phyloP scores from a whole-genome alignment of 2,329 filamentous ascomycete species.

The Phyllosticta capitalensis region DNA sequence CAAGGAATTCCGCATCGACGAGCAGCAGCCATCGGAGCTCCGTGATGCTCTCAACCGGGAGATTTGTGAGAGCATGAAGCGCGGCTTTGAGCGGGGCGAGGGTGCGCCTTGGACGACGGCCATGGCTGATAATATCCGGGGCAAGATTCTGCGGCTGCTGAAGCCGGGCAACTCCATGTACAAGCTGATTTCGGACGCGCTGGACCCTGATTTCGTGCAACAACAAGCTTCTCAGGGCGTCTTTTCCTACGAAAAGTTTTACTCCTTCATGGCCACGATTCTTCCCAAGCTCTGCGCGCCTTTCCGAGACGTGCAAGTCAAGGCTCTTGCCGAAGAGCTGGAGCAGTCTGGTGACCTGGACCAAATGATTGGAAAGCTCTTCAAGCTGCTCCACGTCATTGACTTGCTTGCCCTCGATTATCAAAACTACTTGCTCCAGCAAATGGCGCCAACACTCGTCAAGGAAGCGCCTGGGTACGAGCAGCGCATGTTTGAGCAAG shows the following conservation, averaged over 20 bases:
- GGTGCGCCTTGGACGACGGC: slow-evolving; percentile 59
- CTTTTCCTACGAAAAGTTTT: slow-evolving; percentile 76
- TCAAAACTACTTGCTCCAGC: slow-evolving; percentile 68
- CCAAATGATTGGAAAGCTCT: slow-evolving; percentile 64
- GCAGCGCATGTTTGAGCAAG: slow-evolving; percentile 58
- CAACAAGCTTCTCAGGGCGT: slow-evolving; percentile 60
- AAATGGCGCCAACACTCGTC: slow-evolving; percentile 61
- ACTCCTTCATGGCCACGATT: slow-evolving; percentile 63
- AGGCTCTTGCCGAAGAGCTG: slow-evolving; percentile 55
- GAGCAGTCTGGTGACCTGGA: slow-evolving; percentile 38
- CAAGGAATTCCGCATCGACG: slow-evolving; percentile 63
- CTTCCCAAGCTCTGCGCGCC: slow-evolving; percentile 74
- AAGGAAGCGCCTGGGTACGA: slow-evolving; percentile 66
- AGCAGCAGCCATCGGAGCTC: slow-evolving; percentile 43
- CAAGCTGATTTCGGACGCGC: slow-evolving; percentile 61
- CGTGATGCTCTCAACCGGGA: slow-evolving; percentile 52
- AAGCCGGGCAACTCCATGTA: slow-evolving; percentile 64
- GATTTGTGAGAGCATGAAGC: slow-evolving; percentile 52
- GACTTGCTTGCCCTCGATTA: slow-evolving; percentile 73
- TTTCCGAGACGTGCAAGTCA: slow-evolving; percentile 67
- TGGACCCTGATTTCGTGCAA: slow-evolving; percentile 63
- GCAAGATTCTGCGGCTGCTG: slow-evolving; percentile 63
- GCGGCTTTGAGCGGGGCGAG: slow-evolving; percentile 53
- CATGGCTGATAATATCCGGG: slow-evolving; percentile 60
- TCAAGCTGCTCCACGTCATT: slow-evolving; percentile 65